Conservation (phyloP, 306 rosid genomes). For the Gynostemma pentaphyllum region DNA sequence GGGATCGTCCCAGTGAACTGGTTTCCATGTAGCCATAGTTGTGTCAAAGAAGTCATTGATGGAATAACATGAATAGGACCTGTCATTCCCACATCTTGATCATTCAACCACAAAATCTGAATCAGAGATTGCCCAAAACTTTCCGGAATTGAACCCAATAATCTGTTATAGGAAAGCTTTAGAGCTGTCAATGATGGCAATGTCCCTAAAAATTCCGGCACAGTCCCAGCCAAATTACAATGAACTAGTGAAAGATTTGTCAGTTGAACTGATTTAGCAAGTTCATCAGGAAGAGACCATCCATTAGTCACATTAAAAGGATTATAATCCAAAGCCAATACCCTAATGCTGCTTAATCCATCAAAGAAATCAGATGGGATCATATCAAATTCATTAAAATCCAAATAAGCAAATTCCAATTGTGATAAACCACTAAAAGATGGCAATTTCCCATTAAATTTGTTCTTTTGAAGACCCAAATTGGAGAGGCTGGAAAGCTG, state of each 20-base stretch:
- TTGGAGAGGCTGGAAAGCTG: conserved; percentile 25
- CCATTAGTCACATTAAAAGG: conserved; percentile 32
- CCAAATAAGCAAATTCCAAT: conserved; percentile 23
- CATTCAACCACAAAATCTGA: conserved; percentile 46
- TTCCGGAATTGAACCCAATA: conserved; percentile 28
- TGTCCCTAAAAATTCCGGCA: conserved; percentile 34
- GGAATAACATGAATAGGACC: conserved; percentile 36
- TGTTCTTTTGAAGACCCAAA: conserved; percentile 42
- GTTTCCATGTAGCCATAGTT: conserved; percentile 60
- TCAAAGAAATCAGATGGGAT: conserved; percentile 43
- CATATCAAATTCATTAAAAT: conserved; percentile 31
- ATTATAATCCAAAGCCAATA: conserved; percentile 39
- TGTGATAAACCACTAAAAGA: conserved; percentile 26
- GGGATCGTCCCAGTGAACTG: conserved; percentile 37
- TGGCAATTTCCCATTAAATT: conserved; percentile 33
- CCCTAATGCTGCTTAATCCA: conserved; percentile 22
- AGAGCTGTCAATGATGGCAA: conserved; percentile 29
- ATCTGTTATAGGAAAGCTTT: conserved; percentile 31
- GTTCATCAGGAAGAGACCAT: conserved; percentile 28
- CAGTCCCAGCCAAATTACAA: conserved; percentile 36
- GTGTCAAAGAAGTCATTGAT: conserved; percentile 28
- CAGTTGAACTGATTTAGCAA: conserved; percentile 24
- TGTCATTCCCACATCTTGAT: conserved; percentile 24
- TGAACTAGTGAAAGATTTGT: conserved; percentile 30
- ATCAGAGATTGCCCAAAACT: conserved; percentile 16